These are phyloP conservation scores for Raddia distichophylla DNA, from an alignment of 176 grass and related monocot genomes.

Conservation along the genomic window DNA sequence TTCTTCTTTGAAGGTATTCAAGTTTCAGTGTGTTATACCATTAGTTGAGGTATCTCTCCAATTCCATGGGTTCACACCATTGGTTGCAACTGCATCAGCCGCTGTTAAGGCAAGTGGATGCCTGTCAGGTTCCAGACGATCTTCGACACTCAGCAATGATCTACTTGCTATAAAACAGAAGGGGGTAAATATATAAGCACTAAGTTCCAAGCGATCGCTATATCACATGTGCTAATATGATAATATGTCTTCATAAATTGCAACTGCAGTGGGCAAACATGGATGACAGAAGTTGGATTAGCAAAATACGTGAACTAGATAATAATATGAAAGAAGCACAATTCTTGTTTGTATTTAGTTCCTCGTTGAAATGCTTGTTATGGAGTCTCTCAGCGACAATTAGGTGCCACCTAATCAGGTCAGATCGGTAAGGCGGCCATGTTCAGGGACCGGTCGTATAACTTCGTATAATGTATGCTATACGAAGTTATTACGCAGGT, in stretches of 20 bases:
- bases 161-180: constrained; percentile 67
- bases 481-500: too few species aligned
- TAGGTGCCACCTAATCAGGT: too few species aligned
- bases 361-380: too few species aligned
- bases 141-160: constrained; percentile 69
- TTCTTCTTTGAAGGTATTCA: neutral
- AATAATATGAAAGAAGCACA: constrained; percentile 23
- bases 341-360: neutral
- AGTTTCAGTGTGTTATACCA: constrained; percentile 44
- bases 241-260: neutral
- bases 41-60: constrained; percentile 93
- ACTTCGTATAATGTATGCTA: too few species aligned
- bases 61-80: constrained; percentile 92
- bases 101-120: constrained; percentile 74
- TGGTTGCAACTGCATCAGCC: constrained; percentile 74
- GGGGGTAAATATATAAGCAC: constrained; percentile 6
- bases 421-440: too few species aligned
- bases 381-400: too few species aligned
- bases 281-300: constrained; percentile 26
- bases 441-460: too few species aligned
- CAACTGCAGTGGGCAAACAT: constrained; percentile 11
- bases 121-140: constrained; percentile 68
- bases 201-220: neutral
- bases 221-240: neutral
- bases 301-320: constrained; percentile 1